These are phyloP conservation scores for Dendrostoma leiphaemia DNA, from an alignment of 2,329 filamentous ascomycete genomes.

Conservation along the genomic window DNA sequence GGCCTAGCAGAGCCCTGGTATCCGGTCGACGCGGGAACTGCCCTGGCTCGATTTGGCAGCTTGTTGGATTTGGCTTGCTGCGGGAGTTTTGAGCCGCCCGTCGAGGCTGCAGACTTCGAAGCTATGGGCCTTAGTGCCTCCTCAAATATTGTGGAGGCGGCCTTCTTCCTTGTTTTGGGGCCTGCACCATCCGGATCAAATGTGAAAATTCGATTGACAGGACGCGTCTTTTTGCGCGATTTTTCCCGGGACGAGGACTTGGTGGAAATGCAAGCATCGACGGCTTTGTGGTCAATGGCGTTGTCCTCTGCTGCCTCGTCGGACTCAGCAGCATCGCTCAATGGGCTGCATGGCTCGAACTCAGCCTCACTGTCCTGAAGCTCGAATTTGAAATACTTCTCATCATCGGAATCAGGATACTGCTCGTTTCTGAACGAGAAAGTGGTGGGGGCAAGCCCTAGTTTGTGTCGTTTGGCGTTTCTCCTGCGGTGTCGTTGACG, in stretches of 20 bases:
- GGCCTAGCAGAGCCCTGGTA: slow-evolving; percentile 33
- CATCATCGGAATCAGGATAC: slow-evolving; percentile 12
- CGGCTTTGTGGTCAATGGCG: slow-evolving; percentile 4
- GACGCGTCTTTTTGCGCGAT: not conserved
- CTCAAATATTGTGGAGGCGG: slow-evolving; percentile 8
- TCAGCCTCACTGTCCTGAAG: not conserved
- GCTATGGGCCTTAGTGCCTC: not conserved
- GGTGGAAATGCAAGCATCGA: not conserved
- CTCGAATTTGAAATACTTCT: not conserved
- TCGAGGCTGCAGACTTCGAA: not conserved
- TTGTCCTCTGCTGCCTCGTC: slow-evolving; percentile 14
- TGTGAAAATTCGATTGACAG: slow-evolving; percentile 3
- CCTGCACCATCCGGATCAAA: slow-evolving; percentile 45
- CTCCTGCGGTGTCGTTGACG: slow-evolving; percentile 38
- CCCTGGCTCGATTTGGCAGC: not conserved
- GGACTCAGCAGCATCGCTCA: not conserved
- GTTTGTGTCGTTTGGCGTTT: slow-evolving; percentile 40
- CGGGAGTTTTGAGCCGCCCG: not conserved
- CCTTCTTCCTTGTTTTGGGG: not conserved
- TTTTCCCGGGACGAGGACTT: slow-evolving; percentile 1
- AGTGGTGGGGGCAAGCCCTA: slow-evolving; percentile 32
- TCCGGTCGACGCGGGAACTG: slow-evolving; percentile 22
- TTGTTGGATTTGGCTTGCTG: not conserved
- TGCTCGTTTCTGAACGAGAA: slow-evolving; percentile 29
- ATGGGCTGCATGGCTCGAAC: not conserved